Percentiles rank a stretch among this genome's conserved stretches.
Evolutionary conservation across 2,329 filamentous ascomycete genomes (phyloP).

Genomic region (Elsinoe fawcettii): DNA sequence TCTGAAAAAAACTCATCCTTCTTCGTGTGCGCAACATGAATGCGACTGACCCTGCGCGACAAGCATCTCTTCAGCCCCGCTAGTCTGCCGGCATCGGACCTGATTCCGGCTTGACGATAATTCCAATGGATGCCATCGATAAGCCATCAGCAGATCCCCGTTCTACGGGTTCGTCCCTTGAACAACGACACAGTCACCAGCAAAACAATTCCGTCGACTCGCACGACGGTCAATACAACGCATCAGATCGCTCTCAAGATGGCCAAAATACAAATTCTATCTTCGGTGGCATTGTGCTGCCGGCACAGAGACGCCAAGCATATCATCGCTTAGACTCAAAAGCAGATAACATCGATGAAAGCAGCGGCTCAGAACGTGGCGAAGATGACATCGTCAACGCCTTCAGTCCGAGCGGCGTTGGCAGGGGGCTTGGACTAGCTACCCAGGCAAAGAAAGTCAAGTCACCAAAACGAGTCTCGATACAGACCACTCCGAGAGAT

Average conservation of each 20-base stretch:
- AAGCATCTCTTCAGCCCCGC: not conserved
- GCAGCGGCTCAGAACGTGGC: not conserved
- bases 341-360: not conserved
- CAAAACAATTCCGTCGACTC: not conserved
- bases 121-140: not conserved
- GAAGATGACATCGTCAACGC: conserved; percentile 2
- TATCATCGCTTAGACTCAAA: conserved; percentile 1
- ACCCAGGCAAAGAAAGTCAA: conserved; percentile 3
- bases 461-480: not conserved
- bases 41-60: not conserved
- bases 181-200: not conserved
- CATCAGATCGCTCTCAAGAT: not conserved
- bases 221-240: not conserved
- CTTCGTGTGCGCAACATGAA: conserved; percentile 2
- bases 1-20: not conserved
- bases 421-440: not conserved
- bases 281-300: not conserved
- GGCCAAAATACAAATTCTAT: not conserved
- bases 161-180: not conserved
- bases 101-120: not conserved
- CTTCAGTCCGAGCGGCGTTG: not conserved
- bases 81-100: not conserved
- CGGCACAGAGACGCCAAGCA: not conserved
- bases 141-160: not conserved
- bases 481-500: not conserved